Conservation (phyloP, 352 stramenopile species). For the Sclerospora graminicola region DNA sequence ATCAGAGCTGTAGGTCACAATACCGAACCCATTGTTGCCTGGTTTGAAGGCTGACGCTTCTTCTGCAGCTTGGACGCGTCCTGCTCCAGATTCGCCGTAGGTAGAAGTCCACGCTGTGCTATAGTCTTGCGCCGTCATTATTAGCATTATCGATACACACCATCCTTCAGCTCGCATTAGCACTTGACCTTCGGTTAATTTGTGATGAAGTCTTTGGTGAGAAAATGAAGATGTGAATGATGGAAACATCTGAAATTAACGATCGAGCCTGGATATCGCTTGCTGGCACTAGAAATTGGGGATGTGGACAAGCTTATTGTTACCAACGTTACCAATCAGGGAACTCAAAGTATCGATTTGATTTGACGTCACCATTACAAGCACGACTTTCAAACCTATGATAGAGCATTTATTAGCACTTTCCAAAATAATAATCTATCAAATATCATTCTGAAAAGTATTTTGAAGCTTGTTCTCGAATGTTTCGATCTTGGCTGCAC, state of each 20-base stretch:
- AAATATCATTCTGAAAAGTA: conserved; percentile 21
- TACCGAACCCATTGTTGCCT: conserved; percentile 24
- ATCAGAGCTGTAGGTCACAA: conserved; percentile 18
- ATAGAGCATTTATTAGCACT: too few relatives aligned
- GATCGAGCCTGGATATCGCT: too few relatives aligned
- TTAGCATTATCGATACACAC: conserved; percentile 2
- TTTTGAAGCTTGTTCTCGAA: conserved; percentile 27
- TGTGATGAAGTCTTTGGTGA: neutral
- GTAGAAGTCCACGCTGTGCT: conserved; percentile 1
- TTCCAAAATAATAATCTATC: neutral
- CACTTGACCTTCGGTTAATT: neutral
- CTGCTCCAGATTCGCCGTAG: neutral
- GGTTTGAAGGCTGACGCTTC: conserved; percentile 1
- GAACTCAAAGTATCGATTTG: too few relatives aligned
- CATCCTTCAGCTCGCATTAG: conserved; percentile 8
- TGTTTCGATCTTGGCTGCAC: conserved; percentile 53
- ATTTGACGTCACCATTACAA: neutral
- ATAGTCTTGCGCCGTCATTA: neutral
- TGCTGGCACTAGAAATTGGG: too few relatives aligned
- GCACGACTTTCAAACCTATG: too few relatives aligned
- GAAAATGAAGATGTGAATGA: too few relatives aligned
- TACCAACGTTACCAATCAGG: too few relatives aligned
- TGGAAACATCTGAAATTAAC: too few relatives aligned
- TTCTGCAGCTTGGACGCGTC: conserved; percentile 8
- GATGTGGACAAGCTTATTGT: too few relatives aligned